A percentile compares a stretch with the other conserved stretches of the same genome.
These are phyloP conservation scores for Melastoma malabathricum DNA, from an alignment of 345 rosid genomes.

Conservation along the genomic window DNA sequence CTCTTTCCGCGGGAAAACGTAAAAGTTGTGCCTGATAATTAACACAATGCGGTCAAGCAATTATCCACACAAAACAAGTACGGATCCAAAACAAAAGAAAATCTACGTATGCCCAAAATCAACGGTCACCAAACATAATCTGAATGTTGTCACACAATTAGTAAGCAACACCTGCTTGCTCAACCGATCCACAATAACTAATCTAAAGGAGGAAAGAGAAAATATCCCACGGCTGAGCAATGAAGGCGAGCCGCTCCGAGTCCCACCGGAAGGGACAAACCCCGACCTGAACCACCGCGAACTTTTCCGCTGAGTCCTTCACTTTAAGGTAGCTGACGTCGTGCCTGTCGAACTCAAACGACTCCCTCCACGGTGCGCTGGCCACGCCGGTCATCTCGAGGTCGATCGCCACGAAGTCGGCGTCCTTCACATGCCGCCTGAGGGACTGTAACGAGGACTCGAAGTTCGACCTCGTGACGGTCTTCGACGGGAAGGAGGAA, in stretches of 20 bases:
- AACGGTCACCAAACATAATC: too few relatives aligned
- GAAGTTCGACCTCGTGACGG: constrained; percentile 69
- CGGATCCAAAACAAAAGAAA: too few relatives aligned
- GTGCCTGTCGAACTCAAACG: constrained; percentile 62
- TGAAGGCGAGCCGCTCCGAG: constrained; percentile 38
- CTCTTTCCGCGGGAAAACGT: constrained; percentile 64
- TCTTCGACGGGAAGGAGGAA: constrained; percentile 58
- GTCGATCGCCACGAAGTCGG: constrained; percentile 90
- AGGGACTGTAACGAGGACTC: constrained; percentile 45
- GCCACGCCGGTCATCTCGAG: constrained; percentile 89
- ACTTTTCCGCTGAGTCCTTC: constrained; percentile 91
- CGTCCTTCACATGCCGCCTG: constrained; percentile 42
- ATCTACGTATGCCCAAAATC: too few relatives aligned
- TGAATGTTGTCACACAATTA: too few relatives aligned
- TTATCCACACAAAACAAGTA: background rate
- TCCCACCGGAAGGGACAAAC: constrained; percentile 97
- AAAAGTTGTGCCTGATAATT: constrained; percentile 66
- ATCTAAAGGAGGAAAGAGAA: background rate
- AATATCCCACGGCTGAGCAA: constrained; percentile 57
- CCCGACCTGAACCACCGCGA: constrained; percentile 91
- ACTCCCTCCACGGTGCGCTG: constrained; percentile 85
- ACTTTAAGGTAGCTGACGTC: constrained; percentile 76
- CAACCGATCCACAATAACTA: background rate
- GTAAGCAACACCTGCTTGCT: too few relatives aligned
- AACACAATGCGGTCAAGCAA: background rate